phyloP scores from a whole-genome alignment of 139 green algal genomes.

The Chlorella vulgaris region DNA sequence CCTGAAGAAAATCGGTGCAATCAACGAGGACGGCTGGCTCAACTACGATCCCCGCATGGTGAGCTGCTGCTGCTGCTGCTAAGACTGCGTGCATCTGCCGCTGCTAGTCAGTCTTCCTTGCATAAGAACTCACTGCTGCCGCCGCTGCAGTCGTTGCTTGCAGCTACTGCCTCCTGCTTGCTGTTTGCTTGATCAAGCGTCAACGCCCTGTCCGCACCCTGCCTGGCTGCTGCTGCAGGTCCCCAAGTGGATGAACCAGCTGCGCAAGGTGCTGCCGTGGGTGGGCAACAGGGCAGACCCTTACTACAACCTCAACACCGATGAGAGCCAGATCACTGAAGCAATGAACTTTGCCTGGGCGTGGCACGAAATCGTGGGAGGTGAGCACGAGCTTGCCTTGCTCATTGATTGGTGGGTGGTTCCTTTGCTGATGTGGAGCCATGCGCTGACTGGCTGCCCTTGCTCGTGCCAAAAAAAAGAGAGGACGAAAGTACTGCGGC shows the following conservation, averaged over 20 bases:
- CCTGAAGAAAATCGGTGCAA: background rate
- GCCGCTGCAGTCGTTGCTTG: background rate
- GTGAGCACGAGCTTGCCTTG: background rate
- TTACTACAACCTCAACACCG: background rate
- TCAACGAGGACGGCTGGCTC: background rate
- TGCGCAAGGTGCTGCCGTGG: slow-evolving; percentile 7
- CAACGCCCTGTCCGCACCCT: background rate
- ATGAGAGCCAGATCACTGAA: slow-evolving; percentile 8
- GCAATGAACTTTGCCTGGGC: slow-evolving; percentile 6
- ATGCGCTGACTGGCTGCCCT: no score
- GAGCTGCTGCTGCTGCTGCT: background rate
- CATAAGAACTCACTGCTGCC: background rate
- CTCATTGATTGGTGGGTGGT: no score
- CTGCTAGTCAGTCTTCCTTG: background rate
- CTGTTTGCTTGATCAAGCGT: background rate
- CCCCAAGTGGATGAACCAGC: background rate
- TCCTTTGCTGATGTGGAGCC: no score
- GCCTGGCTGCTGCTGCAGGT: background rate
- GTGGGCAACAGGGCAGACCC: background rate
- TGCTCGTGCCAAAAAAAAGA: no score
- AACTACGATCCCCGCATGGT: slow-evolving; percentile 13
- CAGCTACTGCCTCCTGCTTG: background rate
- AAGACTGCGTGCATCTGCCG: background rate
- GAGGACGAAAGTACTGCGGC: no score
- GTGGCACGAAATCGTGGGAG: slow-evolving; percentile 15